Evolutionary conservation across 371 early-diverging fungal genomes (phyloP).

Genomic region (Mucor lusitanicus): DNA sequence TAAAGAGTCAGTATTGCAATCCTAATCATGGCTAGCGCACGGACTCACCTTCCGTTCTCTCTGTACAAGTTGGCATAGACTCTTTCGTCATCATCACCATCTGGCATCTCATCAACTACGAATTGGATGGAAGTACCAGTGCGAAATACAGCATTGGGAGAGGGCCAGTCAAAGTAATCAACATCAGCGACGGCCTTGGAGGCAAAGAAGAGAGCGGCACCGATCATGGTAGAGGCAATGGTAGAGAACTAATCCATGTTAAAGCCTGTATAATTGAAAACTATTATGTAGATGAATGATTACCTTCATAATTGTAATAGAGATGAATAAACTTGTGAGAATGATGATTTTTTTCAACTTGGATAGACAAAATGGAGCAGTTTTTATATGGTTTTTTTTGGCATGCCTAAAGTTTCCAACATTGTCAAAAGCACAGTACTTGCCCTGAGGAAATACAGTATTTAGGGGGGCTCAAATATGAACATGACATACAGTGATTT

Average conservation of each 20-base stretch:
- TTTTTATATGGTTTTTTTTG: not conserved
- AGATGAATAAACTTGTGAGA: not conserved
- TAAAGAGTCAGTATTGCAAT: not conserved
- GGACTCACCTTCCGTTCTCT: slow-evolving; percentile 10
- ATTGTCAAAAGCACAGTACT: not conserved
- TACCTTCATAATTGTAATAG: slow-evolving; percentile 13
- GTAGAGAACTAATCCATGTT: slow-evolving; percentile 15
- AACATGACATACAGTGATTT: not conserved
- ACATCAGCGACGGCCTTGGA: slow-evolving; percentile 13
- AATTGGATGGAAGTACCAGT: slow-evolving; percentile 13
- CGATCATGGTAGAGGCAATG: slow-evolving; percentile 3
- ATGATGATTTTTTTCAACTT: not conserved
- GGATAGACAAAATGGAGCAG: not conserved
- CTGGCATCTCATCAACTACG: slow-evolving; percentile 14
- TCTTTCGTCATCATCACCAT: slow-evolving; percentile 17
- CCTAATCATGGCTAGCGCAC: not conserved
- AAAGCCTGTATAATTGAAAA: not conserved
- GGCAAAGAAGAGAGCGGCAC: slow-evolving; percentile 9
- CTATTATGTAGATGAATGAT: not conserved
- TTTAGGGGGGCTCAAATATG: not conserved
- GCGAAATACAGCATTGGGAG: not conserved
- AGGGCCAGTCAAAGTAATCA: slow-evolving; percentile 11
- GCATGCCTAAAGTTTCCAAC: not conserved
- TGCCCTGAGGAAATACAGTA: not conserved
- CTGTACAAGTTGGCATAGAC: slow-evolving; percentile 15